Evolutionary conservation across 257 asterid genomes (phyloP), one percentile per base, ranked within the genome.

Genomic region (Paulownia fortunei): DNA sequence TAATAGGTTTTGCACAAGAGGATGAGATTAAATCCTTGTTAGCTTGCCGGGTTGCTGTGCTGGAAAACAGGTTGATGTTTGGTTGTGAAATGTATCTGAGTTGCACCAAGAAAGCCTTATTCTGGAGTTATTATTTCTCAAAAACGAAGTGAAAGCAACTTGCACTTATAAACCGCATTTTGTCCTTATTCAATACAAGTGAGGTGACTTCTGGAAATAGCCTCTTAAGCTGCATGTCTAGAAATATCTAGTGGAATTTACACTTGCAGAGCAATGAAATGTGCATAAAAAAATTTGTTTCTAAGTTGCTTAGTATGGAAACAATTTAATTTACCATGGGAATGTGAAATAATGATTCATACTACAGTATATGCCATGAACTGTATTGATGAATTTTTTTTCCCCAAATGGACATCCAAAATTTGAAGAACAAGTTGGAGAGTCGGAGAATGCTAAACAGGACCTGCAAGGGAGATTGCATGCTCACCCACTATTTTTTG

Each of bases 401-500:
- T 80, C 27, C 39, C 51, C 87, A 88, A 94, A 80, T 83, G 94
- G 82, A 61, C 81, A 76, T 70, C 47, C 47, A 69, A 76, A 81
- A 64, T 73, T 81, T 75, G 92, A 63, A 74, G 89, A 76, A 67
- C 86, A 69, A 52, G 66, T 78, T 71, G 70, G 71, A 73, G 82
- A 76, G 80, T 69, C 75, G 52, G 86, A 69, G 59, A 80, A 73
- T 72, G 61, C 74, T 58, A 83, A 65, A 71, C 78, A 76, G 73
- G 62, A 72, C 52, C 64, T 77, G 74, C 89, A 80, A 84, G 88
- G 86, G 60, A 85, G 80, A 73, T 69, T 89, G 74, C 87, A 85
- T 76, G 59, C 84, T 51, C 98, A 94, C 83, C 96, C 97, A 39
- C 86, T 94, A 62, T 94, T 92, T 86, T 94, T 89, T 82, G 97